A percentile compares a stretch with the other conserved stretches of the same genome.
phyloP scores from a whole-genome alignment of 2,329 filamentous ascomycete genomes.

The Neofusicoccum sp. region DNA sequence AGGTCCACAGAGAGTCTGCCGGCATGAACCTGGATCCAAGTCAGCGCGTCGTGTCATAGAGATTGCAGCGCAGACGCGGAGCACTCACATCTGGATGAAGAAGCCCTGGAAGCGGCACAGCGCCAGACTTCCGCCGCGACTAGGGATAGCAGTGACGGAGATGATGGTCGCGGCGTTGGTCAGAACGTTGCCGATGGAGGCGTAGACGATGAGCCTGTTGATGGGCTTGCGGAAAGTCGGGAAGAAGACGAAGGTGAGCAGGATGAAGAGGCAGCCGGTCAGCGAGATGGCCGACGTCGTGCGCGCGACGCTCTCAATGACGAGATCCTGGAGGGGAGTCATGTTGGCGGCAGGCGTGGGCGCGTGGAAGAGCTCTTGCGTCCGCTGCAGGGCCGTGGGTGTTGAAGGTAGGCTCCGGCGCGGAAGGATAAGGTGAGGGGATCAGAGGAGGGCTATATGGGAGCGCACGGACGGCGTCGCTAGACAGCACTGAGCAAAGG shows the following conservation, averaged over 20 bases:
- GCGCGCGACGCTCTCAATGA: conserved; percentile 64
- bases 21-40: conserved; percentile 65
- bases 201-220: conserved; percentile 80
- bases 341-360: conserved; percentile 18
- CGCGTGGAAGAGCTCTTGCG: background rate
- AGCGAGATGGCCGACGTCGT: conserved; percentile 69
- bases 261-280: conserved; percentile 68
- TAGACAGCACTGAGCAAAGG: too few species aligned
- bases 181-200: conserved; percentile 77
- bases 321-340: conserved; percentile 28
- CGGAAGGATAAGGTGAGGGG: background rate
- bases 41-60: conserved; percentile 24
- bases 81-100: conserved; percentile 76
- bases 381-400: too few species aligned
- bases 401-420: too few species aligned
- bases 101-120: conserved; percentile 76
- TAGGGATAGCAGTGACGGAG: conserved; percentile 58
- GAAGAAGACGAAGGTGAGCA: conserved; percentile 67
- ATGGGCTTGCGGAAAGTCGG: conserved; percentile 79
- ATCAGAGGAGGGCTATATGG: too few species aligned
- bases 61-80: too few species aligned
- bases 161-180: conserved; percentile 75
- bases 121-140: conserved; percentile 45
- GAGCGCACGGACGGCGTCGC: too few species aligned
- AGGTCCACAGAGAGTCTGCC: conserved; percentile 72